phyloP scores from a whole-genome alignment of 2,329 filamentous ascomycete genomes.

The Berkeleyomyces basicola region DNA sequence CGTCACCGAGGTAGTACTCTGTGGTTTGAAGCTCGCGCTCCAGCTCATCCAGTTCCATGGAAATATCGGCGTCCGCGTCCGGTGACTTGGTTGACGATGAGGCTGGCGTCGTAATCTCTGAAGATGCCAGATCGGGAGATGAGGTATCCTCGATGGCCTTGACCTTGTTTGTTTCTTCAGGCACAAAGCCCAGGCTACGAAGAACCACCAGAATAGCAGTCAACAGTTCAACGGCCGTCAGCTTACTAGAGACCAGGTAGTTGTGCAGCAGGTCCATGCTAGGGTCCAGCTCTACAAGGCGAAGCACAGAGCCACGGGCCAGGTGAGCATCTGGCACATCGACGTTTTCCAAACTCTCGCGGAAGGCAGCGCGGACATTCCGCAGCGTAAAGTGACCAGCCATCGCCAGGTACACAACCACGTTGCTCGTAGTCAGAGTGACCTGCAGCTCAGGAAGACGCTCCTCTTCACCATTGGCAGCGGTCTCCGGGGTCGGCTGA shows the following conservation, averaged over 20 bases:
- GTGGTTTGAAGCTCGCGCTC: conserved; percentile 52
- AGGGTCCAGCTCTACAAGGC: conserved; percentile 49
- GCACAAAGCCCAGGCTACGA: conserved; percentile 47
- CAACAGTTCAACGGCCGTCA: conserved; percentile 50
- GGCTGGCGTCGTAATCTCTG: neutral
- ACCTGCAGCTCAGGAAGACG: conserved; percentile 18
- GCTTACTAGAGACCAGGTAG: conserved; percentile 47
- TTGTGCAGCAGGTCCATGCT: conserved; percentile 49
- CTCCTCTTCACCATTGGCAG: conserved; percentile 18
- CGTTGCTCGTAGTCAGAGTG: conserved; percentile 33
- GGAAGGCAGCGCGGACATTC: conserved; percentile 42
- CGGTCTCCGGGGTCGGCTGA: conserved; percentile 22
- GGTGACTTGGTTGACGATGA: neutral
- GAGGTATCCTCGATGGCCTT: neutral
- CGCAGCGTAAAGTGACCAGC: conserved; percentile 43
- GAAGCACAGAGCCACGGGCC: conserved; percentile 43
- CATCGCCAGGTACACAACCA: conserved; percentile 41
- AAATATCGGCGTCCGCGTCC: conserved; percentile 20
- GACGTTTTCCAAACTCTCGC: conserved; percentile 25
- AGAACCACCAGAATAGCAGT: conserved; percentile 50
- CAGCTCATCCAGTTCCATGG: conserved; percentile 40
- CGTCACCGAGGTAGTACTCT: conserved; percentile 46
- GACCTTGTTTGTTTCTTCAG: conserved; percentile 21
- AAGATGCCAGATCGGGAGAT: neutral
- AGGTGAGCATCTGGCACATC: conserved; percentile 29